Conservation (phyloP, 805 yeast genomes). For the Zygotorulaspora chibaensis region DNA sequence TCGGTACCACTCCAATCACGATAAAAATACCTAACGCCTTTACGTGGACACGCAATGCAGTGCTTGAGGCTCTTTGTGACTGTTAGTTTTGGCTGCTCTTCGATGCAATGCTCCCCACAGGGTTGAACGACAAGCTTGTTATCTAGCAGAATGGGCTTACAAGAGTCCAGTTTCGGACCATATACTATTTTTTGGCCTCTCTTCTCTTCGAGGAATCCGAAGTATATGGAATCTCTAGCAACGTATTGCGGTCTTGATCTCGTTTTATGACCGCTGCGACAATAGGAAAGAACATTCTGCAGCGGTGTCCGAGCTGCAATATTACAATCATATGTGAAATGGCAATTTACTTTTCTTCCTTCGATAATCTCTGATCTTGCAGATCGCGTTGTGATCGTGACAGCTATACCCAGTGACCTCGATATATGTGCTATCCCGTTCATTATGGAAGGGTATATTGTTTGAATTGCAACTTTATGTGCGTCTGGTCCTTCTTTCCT, state of each 20-base stretch:
- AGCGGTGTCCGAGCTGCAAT: slow-evolving; percentile 21
- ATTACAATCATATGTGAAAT: slow-evolving; percentile 27
- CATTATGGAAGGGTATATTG: slow-evolving; percentile 33
- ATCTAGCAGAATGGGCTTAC: slow-evolving; percentile 20
- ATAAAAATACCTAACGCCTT: slow-evolving; percentile 25
- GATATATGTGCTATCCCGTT: slow-evolving; percentile 38
- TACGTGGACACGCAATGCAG: slow-evolving; percentile 25
- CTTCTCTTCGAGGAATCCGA: slow-evolving; percentile 20
- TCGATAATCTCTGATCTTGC: slow-evolving; percentile 19
- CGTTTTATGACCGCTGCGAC: slow-evolving; percentile 25
- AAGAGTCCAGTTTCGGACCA: slow-evolving; percentile 18
- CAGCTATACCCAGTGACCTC: slow-evolving; percentile 43
- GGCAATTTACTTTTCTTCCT: slow-evolving; percentile 24
- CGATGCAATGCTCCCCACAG: slow-evolving; percentile 18
- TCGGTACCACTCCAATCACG: slow-evolving; percentile 27
- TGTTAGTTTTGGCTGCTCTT: slow-evolving; percentile 19
- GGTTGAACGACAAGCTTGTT: slow-evolving; percentile 21
- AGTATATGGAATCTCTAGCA: slow-evolving; percentile 21
- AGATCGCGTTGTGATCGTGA: slow-evolving; percentile 32
- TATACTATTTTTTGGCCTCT: slow-evolving; percentile 20
- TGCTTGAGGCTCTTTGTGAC: slow-evolving; percentile 19
- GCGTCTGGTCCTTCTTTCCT: slow-evolving; percentile 16
- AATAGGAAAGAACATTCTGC: slow-evolving; percentile 25
- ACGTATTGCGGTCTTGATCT: slow-evolving; percentile 14
- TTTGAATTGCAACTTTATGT: slow-evolving; percentile 32